Conservation (phyloP, 2,329 filamentous ascomycete species). For the Emericellopsis atlantica region DNA sequence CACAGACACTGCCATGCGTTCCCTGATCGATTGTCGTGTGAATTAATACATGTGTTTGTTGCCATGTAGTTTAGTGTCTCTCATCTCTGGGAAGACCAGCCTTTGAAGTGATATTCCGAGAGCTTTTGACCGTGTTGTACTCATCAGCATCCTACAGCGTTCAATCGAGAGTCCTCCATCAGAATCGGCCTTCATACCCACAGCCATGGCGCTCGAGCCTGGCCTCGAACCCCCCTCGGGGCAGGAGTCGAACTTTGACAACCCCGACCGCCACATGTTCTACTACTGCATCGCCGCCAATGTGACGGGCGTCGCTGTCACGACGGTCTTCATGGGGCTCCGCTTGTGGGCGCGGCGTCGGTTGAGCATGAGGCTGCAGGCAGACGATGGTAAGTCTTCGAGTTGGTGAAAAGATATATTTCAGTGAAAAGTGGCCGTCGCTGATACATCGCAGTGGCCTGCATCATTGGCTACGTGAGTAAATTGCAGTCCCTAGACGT, state of each 20-base stretch:
- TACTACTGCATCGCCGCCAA: conserved; percentile 1
- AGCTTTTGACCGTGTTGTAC: no score
- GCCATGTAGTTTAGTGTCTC: no score
- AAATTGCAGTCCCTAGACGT: no score
- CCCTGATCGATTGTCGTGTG: no score
- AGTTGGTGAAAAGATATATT: not conserved
- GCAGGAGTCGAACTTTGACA: not conserved
- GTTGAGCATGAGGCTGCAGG: not conserved
- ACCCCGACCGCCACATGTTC: conserved; percentile 1
- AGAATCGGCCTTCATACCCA: not conserved
- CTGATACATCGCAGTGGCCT: not conserved
- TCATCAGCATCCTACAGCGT: no score
- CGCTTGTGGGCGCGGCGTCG: not conserved
- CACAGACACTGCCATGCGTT: no score
- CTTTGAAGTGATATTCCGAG: no score
- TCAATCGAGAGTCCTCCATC: not conserved
- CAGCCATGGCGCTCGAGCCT: not conserved
- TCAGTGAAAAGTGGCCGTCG: not conserved
- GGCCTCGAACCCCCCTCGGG: not conserved
- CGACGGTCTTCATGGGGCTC: not conserved
- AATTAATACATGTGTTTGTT: no score
- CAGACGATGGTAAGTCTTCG: conserved; percentile 1
- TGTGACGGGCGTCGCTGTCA: not conserved
- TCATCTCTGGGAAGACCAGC: no score
- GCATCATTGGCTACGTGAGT: conserved; percentile 1